Evolutionary conservation across 1,139 yeast species (phyloP), one percentile per base, ranked within the genome.

Genomic region (Yamadazyma buinensis): DNA sequence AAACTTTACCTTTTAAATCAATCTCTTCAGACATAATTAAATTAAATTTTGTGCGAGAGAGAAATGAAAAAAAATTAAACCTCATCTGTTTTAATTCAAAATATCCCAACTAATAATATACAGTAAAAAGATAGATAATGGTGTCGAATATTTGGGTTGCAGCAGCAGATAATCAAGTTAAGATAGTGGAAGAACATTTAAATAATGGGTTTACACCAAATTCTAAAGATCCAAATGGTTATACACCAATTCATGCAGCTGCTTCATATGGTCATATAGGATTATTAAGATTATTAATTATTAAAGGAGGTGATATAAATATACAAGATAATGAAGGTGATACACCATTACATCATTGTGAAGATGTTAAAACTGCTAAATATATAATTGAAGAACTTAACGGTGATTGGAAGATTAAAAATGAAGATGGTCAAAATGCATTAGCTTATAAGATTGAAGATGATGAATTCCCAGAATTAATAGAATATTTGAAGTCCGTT

Each of bases 231-330:
- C 84, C 87, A 1, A 87, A 88, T 51, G 98, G 98, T 0, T 92
- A 92, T 59, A 90, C 97, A 0, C 95, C 97, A 10, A 72, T 92
- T 20, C 98, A 92, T 57, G 98, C 98, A 1, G 97, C 97, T 3
- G 95, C 95, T 4, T 84, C 97, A 1, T 92, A 92, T 55, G 94
- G 94, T 5, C 92, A 92, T 52, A 49, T 64, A 7, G 88, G 82
- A 8, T 64, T 94, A 30, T 64, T 94, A 33, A 59, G 64, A 36
- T 72, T 70, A 40, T 68, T 92, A 34, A 62, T 86, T 15, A 57
- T 51, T 10, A 55, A 67, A 18, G 84, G 86, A 2, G 98, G 97
- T 4, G 80, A 92, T 52, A 75, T 87, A 20, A 87, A 92, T 55
- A 64, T 90, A 25, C 79, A 71, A 40, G 99, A 92, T 49, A 65